A percentile compares a stretch with the other conserved stretches of the same genome.
These are phyloP conservation scores for Fusarium haematococcum DNA, from an alignment of 2,329 filamentous ascomycete species.

Conservation along the genomic window DNA sequence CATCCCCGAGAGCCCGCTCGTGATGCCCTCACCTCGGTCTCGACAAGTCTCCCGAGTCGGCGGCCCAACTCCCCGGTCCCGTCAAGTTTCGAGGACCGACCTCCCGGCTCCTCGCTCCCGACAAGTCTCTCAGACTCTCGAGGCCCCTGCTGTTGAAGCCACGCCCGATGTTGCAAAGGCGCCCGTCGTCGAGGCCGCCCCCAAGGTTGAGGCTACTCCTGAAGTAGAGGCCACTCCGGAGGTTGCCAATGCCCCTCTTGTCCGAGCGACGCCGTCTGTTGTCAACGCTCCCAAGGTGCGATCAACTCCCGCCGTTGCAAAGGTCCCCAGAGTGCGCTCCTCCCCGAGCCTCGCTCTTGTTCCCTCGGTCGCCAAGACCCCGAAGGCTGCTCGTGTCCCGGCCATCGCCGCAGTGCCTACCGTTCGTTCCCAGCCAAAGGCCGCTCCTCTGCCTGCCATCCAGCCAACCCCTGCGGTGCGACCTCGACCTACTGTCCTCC, in stretches of 20 bases:
- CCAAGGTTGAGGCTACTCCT: not conserved
- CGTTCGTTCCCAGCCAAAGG: not conserved
- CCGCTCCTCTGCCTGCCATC: slow-evolving; percentile 2
- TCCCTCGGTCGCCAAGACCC: not conserved
- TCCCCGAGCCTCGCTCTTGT: not conserved
- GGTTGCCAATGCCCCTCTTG: not conserved
- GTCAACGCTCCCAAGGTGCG: slow-evolving; percentile 14
- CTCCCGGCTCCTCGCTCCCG: slow-evolving; percentile 19
- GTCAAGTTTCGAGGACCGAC: slow-evolving; percentile 19
- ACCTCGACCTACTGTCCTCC: not conserved
- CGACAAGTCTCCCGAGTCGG: slow-evolving; percentile 27
- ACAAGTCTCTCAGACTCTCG: slow-evolving; percentile 27
- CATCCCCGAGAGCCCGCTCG: slow-evolving; percentile 31
- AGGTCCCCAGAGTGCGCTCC: not conserved
- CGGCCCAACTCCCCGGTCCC: slow-evolving; percentile 6
- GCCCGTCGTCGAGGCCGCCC: not conserved
- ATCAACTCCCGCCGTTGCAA: not conserved
- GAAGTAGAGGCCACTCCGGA: not conserved
- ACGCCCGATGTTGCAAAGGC: not conserved
- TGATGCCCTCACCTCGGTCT: slow-evolving; percentile 26
- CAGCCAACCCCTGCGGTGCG: not conserved
- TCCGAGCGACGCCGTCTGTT: not conserved
- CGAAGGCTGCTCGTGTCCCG: slow-evolving; percentile 1
- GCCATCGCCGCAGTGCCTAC: not conserved
- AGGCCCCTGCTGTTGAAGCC: slow-evolving; percentile 12